Conservation (phyloP, 257 asterid genomes). For the Lavandula angustifolia region DNA sequence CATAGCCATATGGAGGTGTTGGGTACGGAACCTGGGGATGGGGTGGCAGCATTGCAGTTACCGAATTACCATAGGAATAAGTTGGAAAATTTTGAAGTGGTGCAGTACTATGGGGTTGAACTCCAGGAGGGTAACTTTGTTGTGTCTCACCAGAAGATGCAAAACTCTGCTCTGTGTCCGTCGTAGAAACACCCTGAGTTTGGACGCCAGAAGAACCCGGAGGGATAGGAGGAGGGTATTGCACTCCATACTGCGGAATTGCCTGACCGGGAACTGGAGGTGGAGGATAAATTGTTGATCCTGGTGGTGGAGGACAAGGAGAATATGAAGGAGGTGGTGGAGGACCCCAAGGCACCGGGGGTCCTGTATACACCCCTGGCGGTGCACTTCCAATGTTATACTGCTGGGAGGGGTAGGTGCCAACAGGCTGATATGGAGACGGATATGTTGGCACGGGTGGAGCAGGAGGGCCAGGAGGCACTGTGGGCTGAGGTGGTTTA, state of each 20-base stretch:
- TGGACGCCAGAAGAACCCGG: conserved; percentile 58
- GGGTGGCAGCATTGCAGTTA: conserved; percentile 58
- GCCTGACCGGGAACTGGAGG: conserved; percentile 60
- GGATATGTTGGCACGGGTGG: conserved; percentile 64
- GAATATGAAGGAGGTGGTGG: conserved; percentile 67
- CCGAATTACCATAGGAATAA: conserved; percentile 58
- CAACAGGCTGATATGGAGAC: conserved; percentile 57
- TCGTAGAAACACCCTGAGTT: conserved; percentile 49
- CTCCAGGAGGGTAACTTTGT: conserved; percentile 78
- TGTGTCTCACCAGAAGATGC: conserved; percentile 67
- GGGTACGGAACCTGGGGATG: conserved; percentile 57
- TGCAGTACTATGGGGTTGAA: conserved; percentile 57
- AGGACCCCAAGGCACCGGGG: conserved; percentile 78
- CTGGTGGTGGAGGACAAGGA: conserved; percentile 78
- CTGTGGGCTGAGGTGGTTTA: conserved; percentile 84
- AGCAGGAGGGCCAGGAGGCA: conserved; percentile 85
- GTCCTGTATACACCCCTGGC: conserved; percentile 58
- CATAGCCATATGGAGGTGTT: conserved; percentile 60
- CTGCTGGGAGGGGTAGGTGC: conserved; percentile 82
- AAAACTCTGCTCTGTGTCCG: conserved; percentile 60
- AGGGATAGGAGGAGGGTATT: conserved; percentile 69
- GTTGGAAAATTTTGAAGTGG: conserved; percentile 60
- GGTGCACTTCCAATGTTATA: conserved; percentile 58
- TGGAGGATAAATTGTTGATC: conserved; percentile 65
- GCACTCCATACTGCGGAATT: conserved; percentile 59